A percentile compares a stretch with the other conserved stretches of the same genome.
Conservation (phyloP, 495 filamentous ascomycete species). For the Penicillium pulvis region DNA sequence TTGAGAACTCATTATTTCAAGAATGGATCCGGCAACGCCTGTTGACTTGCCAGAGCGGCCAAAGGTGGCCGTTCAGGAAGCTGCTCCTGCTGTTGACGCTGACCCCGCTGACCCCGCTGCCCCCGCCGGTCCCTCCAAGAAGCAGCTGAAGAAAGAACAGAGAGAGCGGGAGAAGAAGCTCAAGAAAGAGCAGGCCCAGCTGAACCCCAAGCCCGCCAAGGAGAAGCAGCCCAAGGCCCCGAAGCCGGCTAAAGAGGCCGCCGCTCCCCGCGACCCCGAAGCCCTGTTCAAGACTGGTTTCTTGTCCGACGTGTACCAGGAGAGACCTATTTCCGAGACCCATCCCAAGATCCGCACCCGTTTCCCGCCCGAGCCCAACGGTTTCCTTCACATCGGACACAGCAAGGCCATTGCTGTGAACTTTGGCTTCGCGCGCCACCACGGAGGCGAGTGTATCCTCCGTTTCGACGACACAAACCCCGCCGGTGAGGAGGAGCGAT, state of each 20-base stretch:
- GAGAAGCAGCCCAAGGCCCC: slow-evolving; percentile 35
- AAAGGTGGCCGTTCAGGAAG: slow-evolving; percentile 24
- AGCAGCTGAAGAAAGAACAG: slow-evolving; percentile 59
- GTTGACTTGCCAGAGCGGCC: slow-evolving; percentile 33
- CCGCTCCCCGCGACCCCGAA: slow-evolving; percentile 56
- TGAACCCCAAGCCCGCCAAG: slow-evolving; percentile 35
- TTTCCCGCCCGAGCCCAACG: slow-evolving; percentile 88
- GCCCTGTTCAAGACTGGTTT: slow-evolving; percentile 86
- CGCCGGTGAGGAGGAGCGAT: slow-evolving; percentile 77
- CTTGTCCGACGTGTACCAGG: slow-evolving; percentile 76
- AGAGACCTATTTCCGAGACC: slow-evolving; percentile 60
- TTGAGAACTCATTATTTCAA: slow-evolving; percentile 14
- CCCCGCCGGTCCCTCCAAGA: slow-evolving; percentile 34
- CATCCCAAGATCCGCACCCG: slow-evolving; percentile 63
- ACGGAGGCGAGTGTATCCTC: slow-evolving; percentile 73
- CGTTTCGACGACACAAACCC: slow-evolving; percentile 86
- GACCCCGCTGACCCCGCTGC: slow-evolving; percentile 15
- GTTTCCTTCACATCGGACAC: slow-evolving; percentile 83
- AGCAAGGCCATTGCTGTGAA: slow-evolving; percentile 97
- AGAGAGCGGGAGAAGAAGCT: slow-evolving; percentile 62
- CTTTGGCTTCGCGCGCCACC: slow-evolving; percentile 89
- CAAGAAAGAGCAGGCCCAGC: slow-evolving; percentile 55
- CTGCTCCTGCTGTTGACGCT: slow-evolving; percentile 12
- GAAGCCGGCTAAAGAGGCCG: slow-evolving; percentile 39
- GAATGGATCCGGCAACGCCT: slow-evolving; percentile 36